Base-by-base conservation (phyloP, 2,329 filamentous ascomycete species). In the Domatiomyces catenatus region DNA sequence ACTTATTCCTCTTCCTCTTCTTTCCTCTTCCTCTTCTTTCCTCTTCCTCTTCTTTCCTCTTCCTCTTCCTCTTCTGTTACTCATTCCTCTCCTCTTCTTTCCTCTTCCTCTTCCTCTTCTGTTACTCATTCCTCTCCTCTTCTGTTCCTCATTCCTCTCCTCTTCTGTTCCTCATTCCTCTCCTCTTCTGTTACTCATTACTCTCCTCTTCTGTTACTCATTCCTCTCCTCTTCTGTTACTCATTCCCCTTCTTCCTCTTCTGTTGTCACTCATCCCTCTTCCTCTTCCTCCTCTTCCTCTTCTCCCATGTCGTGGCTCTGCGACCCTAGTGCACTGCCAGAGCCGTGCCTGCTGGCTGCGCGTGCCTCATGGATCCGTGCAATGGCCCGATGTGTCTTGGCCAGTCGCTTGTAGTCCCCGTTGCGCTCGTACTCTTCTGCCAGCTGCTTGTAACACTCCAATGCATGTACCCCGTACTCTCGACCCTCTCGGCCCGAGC, bases 321-420 rank as follows among this genome's bases (percentile, higher is more conserved):
- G 32, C 32, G 32, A 39, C 32, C 32, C 32, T 15, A 39, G 32
- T 10, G 32, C 32, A 39, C 32, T 39, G 32, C 32, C 32, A 39
- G 32, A 10, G 32, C 32, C 32, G 32, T 15, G 32, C 32, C 32
- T 39, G 32, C 32, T 39, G 20, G 55, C 52, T 7, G 58, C 58
- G 36, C 58, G 65, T 3, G 56, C 55, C 42, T 96, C 92, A 65
- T 95, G 89, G 20, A 96, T 88, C 48, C 83, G 86, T 18, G 89
- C 90, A 69, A 94, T 94, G 5, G 90, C 88, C 53, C 88, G 77
- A 65, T 95, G 84, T 0, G 89, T 84, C 54, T 89, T 79, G 0
- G 92, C 89, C 20, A 98, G 75, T 68, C 98, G 95, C 32, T 83
- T 75, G 60, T 94, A 95, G 67, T 98, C 92, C 0, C 85, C 70